A percentile compares a stretch with the other conserved stretches of the same genome.
Evolutionary conservation across 1,284 basidiomycete genomes (phyloP).

Genomic region (Puccinia triticina): DNA sequence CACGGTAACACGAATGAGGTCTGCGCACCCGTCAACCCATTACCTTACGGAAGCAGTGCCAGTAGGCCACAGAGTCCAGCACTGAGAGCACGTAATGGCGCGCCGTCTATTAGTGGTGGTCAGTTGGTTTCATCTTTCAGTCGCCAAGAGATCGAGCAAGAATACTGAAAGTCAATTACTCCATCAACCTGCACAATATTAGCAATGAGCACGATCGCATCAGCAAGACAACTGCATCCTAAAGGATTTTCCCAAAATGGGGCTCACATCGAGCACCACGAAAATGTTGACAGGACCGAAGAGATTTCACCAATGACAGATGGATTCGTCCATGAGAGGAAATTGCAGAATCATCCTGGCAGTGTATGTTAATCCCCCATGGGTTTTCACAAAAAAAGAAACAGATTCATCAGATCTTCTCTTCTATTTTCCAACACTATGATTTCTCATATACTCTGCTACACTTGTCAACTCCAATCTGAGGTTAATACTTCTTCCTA

Average conservation of each 20-base stretch:
- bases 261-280: constrained; percentile 3
- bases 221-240: neutral
- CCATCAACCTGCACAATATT: neutral
- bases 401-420: too few species aligned
- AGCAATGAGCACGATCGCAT: constrained; percentile 9
- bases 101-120: constrained; percentile 16
- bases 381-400: too few species aligned
- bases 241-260: constrained; percentile 10
- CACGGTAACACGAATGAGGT: neutral
- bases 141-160: neutral
- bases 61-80: neutral
- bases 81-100: neutral
- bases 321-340: neutral
- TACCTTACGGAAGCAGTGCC: constrained; percentile 19
- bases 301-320: constrained; percentile 14
- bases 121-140: neutral
- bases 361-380: neutral
- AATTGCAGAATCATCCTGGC: neutral
- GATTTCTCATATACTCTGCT: neutral
- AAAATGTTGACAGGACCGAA: neutral
- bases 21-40: constrained; percentile 17
- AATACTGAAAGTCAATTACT: neutral
- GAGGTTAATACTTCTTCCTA: neutral
- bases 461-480: neutral
- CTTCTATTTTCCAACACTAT: too few species aligned